A percentile compares a stretch with the other conserved stretches of the same genome.
Conservation (phyloP, 2,329 filamentous ascomycete genomes). For the Colletotrichum karsti region DNA sequence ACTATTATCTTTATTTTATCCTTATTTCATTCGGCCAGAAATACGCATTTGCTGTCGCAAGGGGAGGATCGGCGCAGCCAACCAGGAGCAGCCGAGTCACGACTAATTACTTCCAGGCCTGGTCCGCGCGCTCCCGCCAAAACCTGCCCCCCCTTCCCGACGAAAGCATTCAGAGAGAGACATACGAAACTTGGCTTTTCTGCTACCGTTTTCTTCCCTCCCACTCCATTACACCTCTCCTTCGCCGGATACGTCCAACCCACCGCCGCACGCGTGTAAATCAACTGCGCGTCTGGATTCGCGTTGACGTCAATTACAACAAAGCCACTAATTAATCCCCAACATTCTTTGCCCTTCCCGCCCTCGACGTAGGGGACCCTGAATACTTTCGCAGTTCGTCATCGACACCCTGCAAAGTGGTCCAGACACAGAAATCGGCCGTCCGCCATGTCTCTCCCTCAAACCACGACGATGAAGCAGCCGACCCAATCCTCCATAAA, state of each 20-base stretch:
- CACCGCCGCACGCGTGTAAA: constrained; percentile 2
- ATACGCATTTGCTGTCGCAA: too few relatives aligned
- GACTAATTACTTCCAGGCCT: neutral
- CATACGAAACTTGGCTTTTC: neutral
- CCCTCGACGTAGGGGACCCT: neutral
- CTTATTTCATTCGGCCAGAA: too few relatives aligned
- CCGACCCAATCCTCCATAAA: constrained; percentile 65
- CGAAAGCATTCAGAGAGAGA: constrained; percentile 22
- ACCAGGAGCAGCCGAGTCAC: too few relatives aligned
- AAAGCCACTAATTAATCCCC: neutral
- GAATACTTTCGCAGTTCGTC: neutral
- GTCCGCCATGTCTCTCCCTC: constrained; percentile 49
- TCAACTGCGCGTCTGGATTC: neutral
- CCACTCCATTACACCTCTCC: neutral
- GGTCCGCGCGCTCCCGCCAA: neutral
- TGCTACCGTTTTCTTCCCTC: neutral
- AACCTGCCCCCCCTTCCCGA: neutral
- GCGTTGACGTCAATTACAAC: neutral
- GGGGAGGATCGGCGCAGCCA: too few relatives aligned
- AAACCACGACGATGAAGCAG: constrained; percentile 44
- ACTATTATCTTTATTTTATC: too few relatives aligned
- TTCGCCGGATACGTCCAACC: constrained; percentile 18
- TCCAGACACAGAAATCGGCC: constrained; percentile 15
- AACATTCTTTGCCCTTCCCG: neutral
- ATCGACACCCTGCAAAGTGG: neutral